Conservation (phyloP, 768 basidiomycete genomes). For the Naganishia vishniacii region DNA sequence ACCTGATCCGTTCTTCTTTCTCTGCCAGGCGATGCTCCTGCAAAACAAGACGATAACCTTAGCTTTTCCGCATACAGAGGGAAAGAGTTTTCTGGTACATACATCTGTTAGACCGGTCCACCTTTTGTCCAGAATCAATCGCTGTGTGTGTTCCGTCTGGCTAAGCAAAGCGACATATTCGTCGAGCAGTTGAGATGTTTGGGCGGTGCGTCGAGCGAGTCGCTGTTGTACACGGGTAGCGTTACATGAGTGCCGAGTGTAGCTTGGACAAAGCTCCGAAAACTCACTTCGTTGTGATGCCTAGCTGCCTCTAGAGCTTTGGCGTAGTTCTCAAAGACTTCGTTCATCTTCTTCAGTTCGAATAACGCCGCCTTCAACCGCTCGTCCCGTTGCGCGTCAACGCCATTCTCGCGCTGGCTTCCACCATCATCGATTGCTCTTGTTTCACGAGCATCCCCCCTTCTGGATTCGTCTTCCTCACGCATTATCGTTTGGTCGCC, state of each 20-base stretch:
- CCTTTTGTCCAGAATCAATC: constrained; percentile 44
- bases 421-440: not conserved
- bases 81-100: constrained; percentile 22
- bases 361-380: constrained; percentile 41
- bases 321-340: constrained; percentile 44
- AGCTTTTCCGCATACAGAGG: not conserved
- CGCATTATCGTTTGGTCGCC: constrained; percentile 5
- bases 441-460: too few species aligned
- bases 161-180: constrained; percentile 47
- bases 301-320: constrained; percentile 36
- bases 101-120: constrained; percentile 47
- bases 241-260: not conserved
- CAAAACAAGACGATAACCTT: not conserved
- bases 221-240: constrained; percentile 23
- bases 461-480: not conserved
- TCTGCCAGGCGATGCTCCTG: constrained; percentile 1
- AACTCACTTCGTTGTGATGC: constrained; percentile 46
- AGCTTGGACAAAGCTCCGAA: not conserved
- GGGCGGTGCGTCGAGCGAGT: constrained; percentile 35
- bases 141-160: constrained; percentile 50
- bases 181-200: constrained; percentile 48
- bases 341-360: constrained; percentile 47
- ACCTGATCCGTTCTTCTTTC: constrained; percentile 1
- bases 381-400: not conserved
- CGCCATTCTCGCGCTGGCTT: not conserved